Evolutionary conservation across 2,329 filamentous ascomycete species (phyloP), one percentile per base, ranked within the genome.

Genomic region (Fonsecaea erecta): DNA sequence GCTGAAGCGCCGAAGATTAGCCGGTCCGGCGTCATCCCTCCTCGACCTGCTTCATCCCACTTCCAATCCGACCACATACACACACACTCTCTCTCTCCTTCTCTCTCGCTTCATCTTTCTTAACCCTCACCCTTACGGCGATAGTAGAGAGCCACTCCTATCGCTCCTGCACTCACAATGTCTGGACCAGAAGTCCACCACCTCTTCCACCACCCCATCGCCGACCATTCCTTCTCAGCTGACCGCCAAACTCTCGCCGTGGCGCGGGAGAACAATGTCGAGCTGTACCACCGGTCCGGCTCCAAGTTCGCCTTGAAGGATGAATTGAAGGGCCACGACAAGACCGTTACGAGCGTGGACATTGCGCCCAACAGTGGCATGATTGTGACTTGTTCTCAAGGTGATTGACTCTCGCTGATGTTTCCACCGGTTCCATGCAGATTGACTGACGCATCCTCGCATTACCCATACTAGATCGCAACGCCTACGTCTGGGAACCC

Each of bases 101-200:
- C 26, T 9, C 21, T 37, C 43, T 28, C 55, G 14, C 30, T 34
- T 21, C 48, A n/a, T 9, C 56, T 12, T 11, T 11, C 48, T 43
- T 4, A 30, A 8, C 9, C 34, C 24, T 34, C 53, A 11, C 37
- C 53, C n/a, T 35, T 11, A 51, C 18, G 11, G 83, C 86, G 91
- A 85, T 95, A 97, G 95, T 98, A 90, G 95, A 98, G 95, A 96
- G 92, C 87, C 91, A 83, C 92, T 96, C 92, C 92, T 95, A 92
- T 91, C 89, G 84, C 81, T 28, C 35, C 57, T 56, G 64, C 28
- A 30, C 28, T 51, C 77, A 84, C 60, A 66, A 98, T 98, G 94
- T 84, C 91, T 62, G 78, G 89, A 66, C 92, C 93, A 70, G 92
- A 98, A 84, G 91, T 96, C 65, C 92, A 98, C 81, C 93, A 98